Percentiles rank a stretch among this genome's conserved stretches.
These are phyloP conservation scores for Botrytis porri DNA, from an alignment of 2,329 filamentous ascomycete species.

Conservation along the genomic window DNA sequence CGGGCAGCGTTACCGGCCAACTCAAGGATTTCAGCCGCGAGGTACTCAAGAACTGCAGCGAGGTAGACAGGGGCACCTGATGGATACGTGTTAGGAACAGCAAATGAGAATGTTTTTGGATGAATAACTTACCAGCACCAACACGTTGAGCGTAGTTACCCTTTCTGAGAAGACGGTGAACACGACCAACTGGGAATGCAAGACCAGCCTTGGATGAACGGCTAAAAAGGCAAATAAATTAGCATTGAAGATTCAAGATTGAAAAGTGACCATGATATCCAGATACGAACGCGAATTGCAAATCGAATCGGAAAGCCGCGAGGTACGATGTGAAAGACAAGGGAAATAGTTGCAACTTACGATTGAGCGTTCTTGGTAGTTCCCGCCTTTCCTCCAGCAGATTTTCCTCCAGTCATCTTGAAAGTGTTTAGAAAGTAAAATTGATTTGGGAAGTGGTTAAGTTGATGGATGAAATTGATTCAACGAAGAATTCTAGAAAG, in stretches of 20 bases:
- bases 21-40: constrained; percentile 98
- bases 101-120: constrained; percentile 14
- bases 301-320: constrained; percentile 19
- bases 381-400: constrained; percentile 93
- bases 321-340: constrained; percentile 15
- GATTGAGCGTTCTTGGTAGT: constrained; percentile 99
- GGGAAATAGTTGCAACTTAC: constrained; percentile 64
- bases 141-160: constrained; percentile 99
- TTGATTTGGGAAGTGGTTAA: constrained; percentile 22
- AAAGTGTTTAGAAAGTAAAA: constrained; percentile 43
- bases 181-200: constrained; percentile 98
- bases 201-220: constrained; percentile 99
- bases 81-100: constrained; percentile 30
- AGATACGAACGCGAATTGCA: constrained; percentile 35
- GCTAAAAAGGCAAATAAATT: constrained; percentile 47
- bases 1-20: constrained; percentile 97
- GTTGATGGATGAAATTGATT: background rate
- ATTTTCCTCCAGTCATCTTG: constrained; percentile 99
- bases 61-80: constrained; percentile 88
- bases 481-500: background rate
- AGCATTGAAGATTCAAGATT: constrained; percentile 41
- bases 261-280: background rate
- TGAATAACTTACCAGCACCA: constrained; percentile 69
- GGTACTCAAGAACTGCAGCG: constrained; percentile 95
- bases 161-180: constrained; percentile 97